phyloP scores from a whole-genome alignment of 1,139 yeast species.

The Keqinozyma sinolaborantium region DNA sequence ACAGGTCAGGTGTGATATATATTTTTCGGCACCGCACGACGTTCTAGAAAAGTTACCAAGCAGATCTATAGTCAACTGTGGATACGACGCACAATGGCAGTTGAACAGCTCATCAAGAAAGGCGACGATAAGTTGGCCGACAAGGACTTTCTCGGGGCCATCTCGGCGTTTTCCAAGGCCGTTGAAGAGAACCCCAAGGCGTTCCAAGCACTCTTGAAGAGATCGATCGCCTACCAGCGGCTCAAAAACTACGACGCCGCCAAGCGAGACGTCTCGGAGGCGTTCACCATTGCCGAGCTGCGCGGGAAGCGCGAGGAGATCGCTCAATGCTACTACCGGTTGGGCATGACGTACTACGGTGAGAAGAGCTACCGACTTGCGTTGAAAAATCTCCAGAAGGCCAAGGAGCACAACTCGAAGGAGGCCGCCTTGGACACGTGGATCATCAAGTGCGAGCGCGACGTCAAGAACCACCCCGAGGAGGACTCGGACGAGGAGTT shows the following conservation, averaged over 20 bases:
- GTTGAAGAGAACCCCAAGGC: conserved; percentile 42
- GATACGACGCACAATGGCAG: conserved; percentile 40
- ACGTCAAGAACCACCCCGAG: conserved; percentile 17
- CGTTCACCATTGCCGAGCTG: conserved; percentile 50
- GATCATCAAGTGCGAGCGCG: conserved; percentile 43
- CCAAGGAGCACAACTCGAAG: conserved; percentile 43
- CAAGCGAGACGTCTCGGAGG: conserved; percentile 49
- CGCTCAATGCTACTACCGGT: conserved; percentile 57
- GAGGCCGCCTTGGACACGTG: conserved; percentile 51
- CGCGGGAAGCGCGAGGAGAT: conserved; percentile 52
- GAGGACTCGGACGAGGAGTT: conserved; percentile 1
- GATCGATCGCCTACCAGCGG: conserved; percentile 57
- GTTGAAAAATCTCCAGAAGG: conserved; percentile 43
- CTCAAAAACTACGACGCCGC: conserved; percentile 48
- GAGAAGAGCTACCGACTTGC: conserved; percentile 49
- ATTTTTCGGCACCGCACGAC: not conserved
- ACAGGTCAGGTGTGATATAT: conserved; percentile 1
- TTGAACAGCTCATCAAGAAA: conserved; percentile 31
- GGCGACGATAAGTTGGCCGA: conserved; percentile 30
- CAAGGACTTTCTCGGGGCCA: conserved; percentile 37
- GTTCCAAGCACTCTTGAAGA: conserved; percentile 49
- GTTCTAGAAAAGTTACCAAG: not conserved
- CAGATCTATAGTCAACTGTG: not conserved
- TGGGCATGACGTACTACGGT: conserved; percentile 49
- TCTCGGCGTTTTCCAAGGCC: conserved; percentile 27